A percentile compares a stretch with the other conserved stretches of the same genome.
Evolutionary conservation across 1,284 basidiomycete species (phyloP).

Genomic region (Apiotrichum mycotoxinovorans): DNA sequence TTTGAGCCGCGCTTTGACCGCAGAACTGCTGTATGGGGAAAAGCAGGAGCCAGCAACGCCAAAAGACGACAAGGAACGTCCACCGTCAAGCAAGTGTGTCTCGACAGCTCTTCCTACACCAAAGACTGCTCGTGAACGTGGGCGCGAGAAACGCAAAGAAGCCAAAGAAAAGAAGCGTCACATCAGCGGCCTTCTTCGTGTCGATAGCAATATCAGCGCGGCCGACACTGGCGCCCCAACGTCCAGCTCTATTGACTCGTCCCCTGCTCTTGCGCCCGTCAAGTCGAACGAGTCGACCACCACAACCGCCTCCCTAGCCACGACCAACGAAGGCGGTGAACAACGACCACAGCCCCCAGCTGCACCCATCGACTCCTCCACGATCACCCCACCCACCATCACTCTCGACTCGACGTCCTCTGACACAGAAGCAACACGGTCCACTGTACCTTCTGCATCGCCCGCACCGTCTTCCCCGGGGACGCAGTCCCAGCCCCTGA

Average conservation of each 20-base stretch:
- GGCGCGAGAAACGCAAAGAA: conserved; percentile 36
- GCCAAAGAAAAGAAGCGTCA: conserved; percentile 22
- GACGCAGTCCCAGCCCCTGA: neutral
- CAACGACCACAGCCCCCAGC: neutral
- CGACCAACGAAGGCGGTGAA: neutral
- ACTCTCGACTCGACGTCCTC: conserved; percentile 4
- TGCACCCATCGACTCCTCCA: neutral
- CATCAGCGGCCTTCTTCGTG: neutral
- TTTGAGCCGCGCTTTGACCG: conserved; percentile 24
- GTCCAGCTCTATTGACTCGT: conserved; percentile 1
- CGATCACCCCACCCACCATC: neutral
- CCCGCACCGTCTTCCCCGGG: neutral
- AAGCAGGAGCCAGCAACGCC: neutral
- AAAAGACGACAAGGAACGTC: conserved; percentile 12
- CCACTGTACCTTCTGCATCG: neutral
- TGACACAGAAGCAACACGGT: neutral
- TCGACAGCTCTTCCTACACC: conserved; percentile 4
- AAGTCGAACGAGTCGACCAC: neutral
- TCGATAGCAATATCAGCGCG: neutral
- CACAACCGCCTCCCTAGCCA: neutral
- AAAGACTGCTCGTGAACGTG: conserved; percentile 27
- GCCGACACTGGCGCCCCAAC: neutral
- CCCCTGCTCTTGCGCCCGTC: neutral
- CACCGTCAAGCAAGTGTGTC: conserved; percentile 6
- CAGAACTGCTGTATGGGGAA: conserved; percentile 31